Base-by-base conservation (phyloP, 2,329 filamentous ascomycete species). In the Parastagonospora avenae region DNA sequence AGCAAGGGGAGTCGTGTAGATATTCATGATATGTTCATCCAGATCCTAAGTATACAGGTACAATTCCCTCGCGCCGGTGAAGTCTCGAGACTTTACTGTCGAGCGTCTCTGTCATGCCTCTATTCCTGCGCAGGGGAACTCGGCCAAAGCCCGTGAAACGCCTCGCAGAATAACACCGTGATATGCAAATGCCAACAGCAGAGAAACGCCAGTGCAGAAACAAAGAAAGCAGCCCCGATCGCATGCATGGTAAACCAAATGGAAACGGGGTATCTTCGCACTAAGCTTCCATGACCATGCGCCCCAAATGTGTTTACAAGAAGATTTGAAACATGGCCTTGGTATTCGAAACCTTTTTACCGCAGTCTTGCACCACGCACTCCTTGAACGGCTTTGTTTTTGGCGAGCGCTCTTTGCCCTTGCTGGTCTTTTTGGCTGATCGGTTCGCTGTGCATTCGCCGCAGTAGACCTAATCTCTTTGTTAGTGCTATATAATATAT, bases 391-490 rank as follows among this genome's bases (percentile, higher is more conserved):
- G 71, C 33, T 63, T 64, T 10, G 68, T 63, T 29, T 63, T 67
- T 9, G 55, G 41, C 12, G 59, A 67, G 42, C 57, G 67, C 43
- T 75, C 71, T 50, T 74, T 75, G 43, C 74, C 75, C 43, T 75
- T 78, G 33, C 69, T 64, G 51, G 72, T 77, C 16, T 56, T 61
- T 46, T 68, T 71, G 16, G 52, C 55, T 52, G 35, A 63, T 49
- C 76, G 76, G 31, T 76, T 74, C 7, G 70, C 62, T 24, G 79
- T 76, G 61, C 81, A 83, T 49, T 75, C 73, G 43, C 81, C 81
- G 59, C 81, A 83, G 54, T 83, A 83, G 2, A 79, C 78, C 80
- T 82, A 46, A 45, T 63, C 45, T 29, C 3, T 41, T 27, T 35
- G 11, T 49, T 29, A 40, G 41, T 12, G 27, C 24, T 32, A 35